These are phyloP conservation scores for Exserohilum rostratum DNA, from an alignment of 2,329 filamentous ascomycete genomes.

Conservation along the genomic window DNA sequence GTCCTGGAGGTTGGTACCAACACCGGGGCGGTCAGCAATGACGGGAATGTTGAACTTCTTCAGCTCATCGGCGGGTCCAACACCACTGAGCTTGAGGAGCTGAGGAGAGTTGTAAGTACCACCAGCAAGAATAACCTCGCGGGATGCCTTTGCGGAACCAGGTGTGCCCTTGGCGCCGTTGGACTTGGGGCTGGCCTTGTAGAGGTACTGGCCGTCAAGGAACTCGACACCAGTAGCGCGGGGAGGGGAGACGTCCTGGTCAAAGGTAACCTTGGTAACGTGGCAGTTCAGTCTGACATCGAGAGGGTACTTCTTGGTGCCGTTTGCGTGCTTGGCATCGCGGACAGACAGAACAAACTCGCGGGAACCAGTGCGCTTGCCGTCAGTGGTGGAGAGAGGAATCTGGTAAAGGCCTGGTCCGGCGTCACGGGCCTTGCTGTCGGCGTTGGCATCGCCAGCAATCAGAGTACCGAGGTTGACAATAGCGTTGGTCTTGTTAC, in stretches of 20 bases:
- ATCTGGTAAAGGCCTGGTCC: constrained; percentile 62
- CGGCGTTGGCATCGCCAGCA: constrained; percentile 59
- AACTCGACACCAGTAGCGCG: constrained; percentile 55
- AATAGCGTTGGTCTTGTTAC: constrained; percentile 46
- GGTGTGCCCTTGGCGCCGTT: constrained; percentile 43
- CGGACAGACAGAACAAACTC: constrained; percentile 61
- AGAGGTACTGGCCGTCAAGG: constrained; percentile 50
- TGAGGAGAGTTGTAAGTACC: constrained; percentile 70
- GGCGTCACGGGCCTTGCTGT: constrained; percentile 53
- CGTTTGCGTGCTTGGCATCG: constrained; percentile 57
- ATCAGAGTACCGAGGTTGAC: constrained; percentile 46
- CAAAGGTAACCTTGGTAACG: constrained; percentile 70
- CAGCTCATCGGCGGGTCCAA: constrained; percentile 63
- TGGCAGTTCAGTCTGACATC: constrained; percentile 66
- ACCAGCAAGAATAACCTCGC: constrained; percentile 42
- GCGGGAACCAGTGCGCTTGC: constrained; percentile 60
- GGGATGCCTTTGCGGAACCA: constrained; percentile 42
- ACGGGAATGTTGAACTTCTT: constrained; percentile 59
- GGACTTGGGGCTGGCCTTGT: constrained; percentile 50
- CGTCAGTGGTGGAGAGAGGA: constrained; percentile 59
- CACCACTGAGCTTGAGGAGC: constrained; percentile 68
- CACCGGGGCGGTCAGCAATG: constrained; percentile 64
- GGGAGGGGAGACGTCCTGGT: constrained; percentile 64
- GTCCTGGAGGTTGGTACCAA: constrained; percentile 70
- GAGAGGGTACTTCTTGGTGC: constrained; percentile 61